Conservation (phyloP, 2,329 filamentous ascomycete species). For the Ascochyta koolunga region DNA sequence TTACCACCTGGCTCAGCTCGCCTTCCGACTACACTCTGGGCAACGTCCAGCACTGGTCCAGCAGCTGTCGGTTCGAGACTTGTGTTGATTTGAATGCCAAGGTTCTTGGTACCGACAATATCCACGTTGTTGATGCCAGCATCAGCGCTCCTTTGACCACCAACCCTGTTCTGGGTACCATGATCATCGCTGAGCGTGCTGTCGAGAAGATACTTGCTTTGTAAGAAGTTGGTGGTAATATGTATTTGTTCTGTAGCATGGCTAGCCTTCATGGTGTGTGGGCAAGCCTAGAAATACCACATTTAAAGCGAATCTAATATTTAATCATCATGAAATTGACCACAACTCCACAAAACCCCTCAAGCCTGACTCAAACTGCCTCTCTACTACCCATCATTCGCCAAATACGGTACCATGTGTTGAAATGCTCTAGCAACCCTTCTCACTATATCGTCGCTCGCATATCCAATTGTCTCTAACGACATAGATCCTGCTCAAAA, state of each 20-base stretch:
- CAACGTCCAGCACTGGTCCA: slow-evolving; percentile 61
- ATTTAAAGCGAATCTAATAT: neutral
- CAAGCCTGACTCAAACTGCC: neutral
- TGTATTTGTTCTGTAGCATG: neutral
- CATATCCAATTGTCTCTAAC: no score
- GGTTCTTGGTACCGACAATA: slow-evolving; percentile 57
- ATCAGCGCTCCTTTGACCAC: slow-evolving; percentile 59
- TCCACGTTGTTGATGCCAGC: slow-evolving; percentile 60
- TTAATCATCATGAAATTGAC: neutral
- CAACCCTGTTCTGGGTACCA: slow-evolving; percentile 62
- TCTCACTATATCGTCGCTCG: no score
- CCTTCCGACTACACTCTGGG: slow-evolving; percentile 56
- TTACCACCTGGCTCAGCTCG: slow-evolving; percentile 58
- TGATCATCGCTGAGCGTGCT: slow-evolving; percentile 60
- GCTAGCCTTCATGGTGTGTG: neutral
- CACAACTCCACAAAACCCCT: neutral
- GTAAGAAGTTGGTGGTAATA: neutral
- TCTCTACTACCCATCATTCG: neutral
- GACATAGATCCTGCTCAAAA: neutral
- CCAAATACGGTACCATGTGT: neutral
- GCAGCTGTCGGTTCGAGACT: slow-evolving; percentile 57
- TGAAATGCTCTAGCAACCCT: no score
- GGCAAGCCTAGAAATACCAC: neutral
- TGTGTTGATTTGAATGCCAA: slow-evolving; percentile 58
- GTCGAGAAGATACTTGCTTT: slow-evolving; percentile 55